Evolutionary conservation across 202 grass and related monocot species (phyloP).

Genomic region (Carex arenaria): DNA sequence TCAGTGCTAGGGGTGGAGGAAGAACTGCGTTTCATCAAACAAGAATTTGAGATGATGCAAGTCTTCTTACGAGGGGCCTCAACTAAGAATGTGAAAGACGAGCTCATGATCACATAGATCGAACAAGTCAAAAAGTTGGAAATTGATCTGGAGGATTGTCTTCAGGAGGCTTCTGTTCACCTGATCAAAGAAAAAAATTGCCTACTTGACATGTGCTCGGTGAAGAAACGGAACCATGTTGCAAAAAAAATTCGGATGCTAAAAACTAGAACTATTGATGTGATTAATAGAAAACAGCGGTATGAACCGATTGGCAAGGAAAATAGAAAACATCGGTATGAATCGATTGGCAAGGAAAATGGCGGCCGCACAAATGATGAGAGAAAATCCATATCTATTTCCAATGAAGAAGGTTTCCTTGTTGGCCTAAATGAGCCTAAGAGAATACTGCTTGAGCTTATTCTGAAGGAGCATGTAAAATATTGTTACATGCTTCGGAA

Average conservation of each 20-base stretch:
- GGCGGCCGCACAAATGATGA: not conserved
- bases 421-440: not conserved
- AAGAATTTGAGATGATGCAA: conserved; percentile 17
- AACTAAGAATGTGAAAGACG: not conserved
- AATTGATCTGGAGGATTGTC: conserved; percentile 29
- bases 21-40: conserved; percentile 21
- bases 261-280: not conserved
- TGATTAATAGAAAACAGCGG: conserved; percentile 22
- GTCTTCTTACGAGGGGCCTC: not conserved
- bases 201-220: not conserved
- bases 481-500: no score
- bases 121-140: conserved; percentile 22
- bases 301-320: not conserved
- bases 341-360: not conserved
- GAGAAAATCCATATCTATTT: not conserved
- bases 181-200: not conserved
- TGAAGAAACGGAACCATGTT: not conserved
- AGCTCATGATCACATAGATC: conserved; percentile 5
- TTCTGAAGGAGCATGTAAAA: not conserved
- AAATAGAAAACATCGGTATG: conserved; percentile 21
- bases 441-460: not conserved
- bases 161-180: conserved; percentile 4
- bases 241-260: no score
- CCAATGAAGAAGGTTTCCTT: not conserved
- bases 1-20: not conserved